These are phyloP conservation scores for Trypanosomatidae sp. DNA, from an alignment of 208 protist genomes.

Conservation along the genomic window DNA sequence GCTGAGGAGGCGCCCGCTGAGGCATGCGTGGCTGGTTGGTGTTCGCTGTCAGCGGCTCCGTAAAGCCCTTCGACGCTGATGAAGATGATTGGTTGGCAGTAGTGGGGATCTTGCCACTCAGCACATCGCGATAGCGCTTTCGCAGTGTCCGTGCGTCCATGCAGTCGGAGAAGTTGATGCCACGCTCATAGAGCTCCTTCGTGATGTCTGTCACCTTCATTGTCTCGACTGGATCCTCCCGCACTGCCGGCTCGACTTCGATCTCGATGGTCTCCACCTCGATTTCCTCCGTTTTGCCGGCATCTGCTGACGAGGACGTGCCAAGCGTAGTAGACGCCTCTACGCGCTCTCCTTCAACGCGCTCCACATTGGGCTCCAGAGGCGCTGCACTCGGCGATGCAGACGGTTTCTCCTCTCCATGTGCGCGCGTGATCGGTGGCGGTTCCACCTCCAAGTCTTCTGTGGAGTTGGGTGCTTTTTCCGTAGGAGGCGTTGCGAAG, in stretches of 20 bases:
- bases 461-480: slow-evolving; percentile 2
- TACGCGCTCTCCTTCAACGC: slow-evolving; percentile 80
- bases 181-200: slow-evolving; percentile 83
- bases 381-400: not conserved
- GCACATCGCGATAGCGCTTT: slow-evolving; percentile 82
- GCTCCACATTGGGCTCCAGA: slow-evolving; percentile 34
- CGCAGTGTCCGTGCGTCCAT: slow-evolving; percentile 80
- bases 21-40: slow-evolving; percentile 46
- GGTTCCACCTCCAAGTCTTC: slow-evolving; percentile 75
- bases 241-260: slow-evolving; percentile 57
- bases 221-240: slow-evolving; percentile 50
- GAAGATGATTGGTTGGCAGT: slow-evolving; percentile 8
- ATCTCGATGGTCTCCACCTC: slow-evolving; percentile 86
- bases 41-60: slow-evolving; percentile 32
- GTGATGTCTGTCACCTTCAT: slow-evolving; percentile 92
- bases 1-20: slow-evolving; percentile 21
- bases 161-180: slow-evolving; percentile 91
- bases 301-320: not conserved
- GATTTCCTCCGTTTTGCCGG: slow-evolving; percentile 60
- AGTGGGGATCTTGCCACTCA: slow-evolving; percentile 53
- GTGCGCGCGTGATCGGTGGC: slow-evolving; percentile 50
- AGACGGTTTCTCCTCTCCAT: slow-evolving; percentile 32
- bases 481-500: slow-evolving; percentile 57
- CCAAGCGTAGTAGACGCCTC: not conserved
- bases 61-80: slow-evolving; percentile 16